Evolutionary conservation across 2,329 filamentous ascomycete genomes (phyloP).

Genomic region (Colletotrichum kahawae): DNA sequence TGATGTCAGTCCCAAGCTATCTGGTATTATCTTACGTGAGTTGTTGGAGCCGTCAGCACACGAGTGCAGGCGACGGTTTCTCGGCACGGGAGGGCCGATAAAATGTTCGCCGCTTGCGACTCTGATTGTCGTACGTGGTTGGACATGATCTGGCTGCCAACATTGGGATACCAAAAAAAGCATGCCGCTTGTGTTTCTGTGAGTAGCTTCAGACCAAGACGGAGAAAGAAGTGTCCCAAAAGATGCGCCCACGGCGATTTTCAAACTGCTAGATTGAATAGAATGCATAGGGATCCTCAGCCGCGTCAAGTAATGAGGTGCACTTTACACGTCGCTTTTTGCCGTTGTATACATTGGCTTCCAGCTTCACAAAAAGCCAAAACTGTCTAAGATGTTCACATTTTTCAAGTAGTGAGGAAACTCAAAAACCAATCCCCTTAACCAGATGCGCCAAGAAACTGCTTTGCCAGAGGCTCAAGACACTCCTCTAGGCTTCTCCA

Average conservation of each 20-base stretch:
- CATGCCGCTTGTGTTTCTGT: neutral
- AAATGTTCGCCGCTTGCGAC: neutral
- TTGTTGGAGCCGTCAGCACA: neutral
- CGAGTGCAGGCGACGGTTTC: neutral
- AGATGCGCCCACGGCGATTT: neutral
- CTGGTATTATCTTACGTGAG: neutral
- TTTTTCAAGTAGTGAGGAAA: neutral
- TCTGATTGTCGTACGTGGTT: neutral
- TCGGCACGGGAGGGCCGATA: neutral
- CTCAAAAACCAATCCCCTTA: accelerated
- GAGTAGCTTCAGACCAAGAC: neutral
- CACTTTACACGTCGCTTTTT: too few species aligned
- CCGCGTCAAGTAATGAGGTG: too few species aligned
- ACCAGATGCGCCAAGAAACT: neutral
- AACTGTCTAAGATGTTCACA: neutral
- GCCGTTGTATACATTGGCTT: too few species aligned
- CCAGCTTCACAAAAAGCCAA: neutral
- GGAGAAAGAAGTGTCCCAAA: neutral
- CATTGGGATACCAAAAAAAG: neutral
- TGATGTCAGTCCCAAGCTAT: neutral
- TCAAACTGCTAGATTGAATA: neutral
- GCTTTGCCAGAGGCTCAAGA: neutral
- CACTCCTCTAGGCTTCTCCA: neutral
- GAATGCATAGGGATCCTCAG: too few species aligned
- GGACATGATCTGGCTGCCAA: neutral